Conservation (phyloP, 2,329 filamentous ascomycete species). For the Dactylellina haptotyla region DNA sequence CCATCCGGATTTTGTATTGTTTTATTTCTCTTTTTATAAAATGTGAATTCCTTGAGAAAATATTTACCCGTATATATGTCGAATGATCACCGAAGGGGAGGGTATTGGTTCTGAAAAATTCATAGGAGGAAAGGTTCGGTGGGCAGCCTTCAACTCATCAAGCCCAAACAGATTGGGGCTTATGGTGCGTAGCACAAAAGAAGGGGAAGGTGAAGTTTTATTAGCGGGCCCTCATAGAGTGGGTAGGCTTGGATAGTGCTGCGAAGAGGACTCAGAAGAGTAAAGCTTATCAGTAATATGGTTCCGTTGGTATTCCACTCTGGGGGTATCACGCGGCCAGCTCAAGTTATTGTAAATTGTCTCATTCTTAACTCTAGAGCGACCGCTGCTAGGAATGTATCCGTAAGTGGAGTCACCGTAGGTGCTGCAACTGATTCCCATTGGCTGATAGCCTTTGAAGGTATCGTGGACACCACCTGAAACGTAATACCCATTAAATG, state of each 20-base stretch:
- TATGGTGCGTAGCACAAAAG: neutral
- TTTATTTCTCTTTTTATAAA: no score
- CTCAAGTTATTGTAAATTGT: conserved; percentile 35
- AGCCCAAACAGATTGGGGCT: neutral
- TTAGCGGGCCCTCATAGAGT: conserved; percentile 12
- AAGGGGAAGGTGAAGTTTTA: neutral
- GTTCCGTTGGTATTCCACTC: conserved; percentile 47
- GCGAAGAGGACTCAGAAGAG: conserved; percentile 40
- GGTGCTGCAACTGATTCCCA: conserved; percentile 46
- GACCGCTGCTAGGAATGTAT: conserved; percentile 40
- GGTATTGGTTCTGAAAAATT: no score
- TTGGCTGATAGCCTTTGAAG: conserved; percentile 47
- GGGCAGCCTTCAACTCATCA: no score
- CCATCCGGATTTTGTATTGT: no score
- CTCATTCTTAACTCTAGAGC: conserved; percentile 48
- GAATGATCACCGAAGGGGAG: no score
- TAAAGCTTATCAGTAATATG: conserved; percentile 47
- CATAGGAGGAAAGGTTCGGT: no score
- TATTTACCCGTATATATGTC: no score
- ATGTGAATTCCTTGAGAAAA: no score
- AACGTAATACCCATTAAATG: conserved; percentile 47
- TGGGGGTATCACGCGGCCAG: conserved; percentile 42
- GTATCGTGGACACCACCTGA: conserved; percentile 48
- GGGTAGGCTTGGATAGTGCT: conserved; percentile 47
- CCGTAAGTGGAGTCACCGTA: conserved; percentile 51